Evolutionary conservation across 2,329 filamentous ascomycete genomes (phyloP).

Genomic region (Cytospora schulzeri): DNA sequence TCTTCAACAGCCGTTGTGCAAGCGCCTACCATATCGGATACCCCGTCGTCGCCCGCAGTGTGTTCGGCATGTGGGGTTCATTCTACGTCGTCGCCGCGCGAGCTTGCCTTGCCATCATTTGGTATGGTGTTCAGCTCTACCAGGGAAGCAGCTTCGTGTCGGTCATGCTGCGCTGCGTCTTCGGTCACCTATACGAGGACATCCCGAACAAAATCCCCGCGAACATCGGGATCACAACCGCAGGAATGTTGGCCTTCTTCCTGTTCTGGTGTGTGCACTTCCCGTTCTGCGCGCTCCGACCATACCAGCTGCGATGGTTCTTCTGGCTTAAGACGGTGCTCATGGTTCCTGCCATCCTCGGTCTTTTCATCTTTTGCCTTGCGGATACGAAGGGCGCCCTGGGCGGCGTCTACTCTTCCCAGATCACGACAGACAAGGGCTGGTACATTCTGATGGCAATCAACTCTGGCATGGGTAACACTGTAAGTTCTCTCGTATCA

Average conservation of each 20-base stretch:
- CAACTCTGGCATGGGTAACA: conserved; percentile 40
- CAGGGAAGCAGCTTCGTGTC: conserved; percentile 28
- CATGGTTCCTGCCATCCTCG: conserved; percentile 39
- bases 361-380: conserved; percentile 42
- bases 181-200: conserved; percentile 38
- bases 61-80: conserved; percentile 45
- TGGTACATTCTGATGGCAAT: conserved; percentile 38
- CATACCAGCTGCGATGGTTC: conserved; percentile 47
- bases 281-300: conserved; percentile 45
- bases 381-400: conserved; percentile 40
- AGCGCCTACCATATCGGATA: conserved; percentile 46
- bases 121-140: conserved; percentile 38
- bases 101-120: conserved; percentile 44
- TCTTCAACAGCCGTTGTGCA: conserved; percentile 47
- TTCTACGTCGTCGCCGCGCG: conserved; percentile 47
- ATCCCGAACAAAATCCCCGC: conserved; percentile 43
- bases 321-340: conserved; percentile 48
- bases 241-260: conserved; percentile 42
- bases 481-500: neutral
- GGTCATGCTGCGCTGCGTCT: conserved; percentile 34
- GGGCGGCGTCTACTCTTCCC: conserved; percentile 32
- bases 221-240: conserved; percentile 42
- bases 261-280: conserved; percentile 43
- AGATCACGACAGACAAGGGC: conserved; percentile 10
- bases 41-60: conserved; percentile 41